Evolutionary conservation across 352 stramenopile species (phyloP), one percentile per base, ranked within the genome.

Genomic region (Phytophthora pini): DNA sequence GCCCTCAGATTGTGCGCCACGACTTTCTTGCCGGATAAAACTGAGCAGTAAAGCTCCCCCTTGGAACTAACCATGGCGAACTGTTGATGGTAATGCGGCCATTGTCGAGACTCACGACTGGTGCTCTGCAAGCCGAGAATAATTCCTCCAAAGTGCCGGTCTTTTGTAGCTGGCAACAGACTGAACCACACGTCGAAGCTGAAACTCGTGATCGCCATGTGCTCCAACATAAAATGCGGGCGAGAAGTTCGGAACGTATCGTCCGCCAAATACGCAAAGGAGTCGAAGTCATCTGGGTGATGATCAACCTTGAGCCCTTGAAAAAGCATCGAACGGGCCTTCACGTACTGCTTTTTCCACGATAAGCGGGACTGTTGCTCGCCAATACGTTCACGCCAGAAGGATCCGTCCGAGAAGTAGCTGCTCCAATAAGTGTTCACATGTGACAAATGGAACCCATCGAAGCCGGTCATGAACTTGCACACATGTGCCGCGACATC

Each of bases 1-100:
- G 44, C 26, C 43, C 63, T 31, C 11, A 84, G 51, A 1, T 45
- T 9, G n/a, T 47, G 46, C 6, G 59, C 68, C 20, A 72, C 48
- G 1, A 61, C 53, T 2, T 55, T 11, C 27, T 68, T 44, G 4
- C 48, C 31, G n/a, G 44, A 53, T 24, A 77, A 15, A 27, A 80
- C 41, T 0, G 68, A 77, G 56, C 72, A 77, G 40, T 70, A 71
- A 1, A 74, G 64, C 8, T 68, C 71, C 2, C 59, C 49, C 0
- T 45, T 31, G 7, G 56, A 61, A 43, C 57, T 62, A 20, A 80
- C 56, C 40, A 64, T 61, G 27, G 71, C 63, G 26, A 71, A 67
- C 50, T 76, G 62, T n/a, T 76, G 63, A 22, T 70, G 38, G 24
- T 70, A 69, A 20, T 76, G 34, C 12, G 63, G 43, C 41, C 46